These are phyloP conservation scores for Plectranthus barbatus DNA, from an alignment of 257 asterid species.

Conservation along the genomic window DNA sequence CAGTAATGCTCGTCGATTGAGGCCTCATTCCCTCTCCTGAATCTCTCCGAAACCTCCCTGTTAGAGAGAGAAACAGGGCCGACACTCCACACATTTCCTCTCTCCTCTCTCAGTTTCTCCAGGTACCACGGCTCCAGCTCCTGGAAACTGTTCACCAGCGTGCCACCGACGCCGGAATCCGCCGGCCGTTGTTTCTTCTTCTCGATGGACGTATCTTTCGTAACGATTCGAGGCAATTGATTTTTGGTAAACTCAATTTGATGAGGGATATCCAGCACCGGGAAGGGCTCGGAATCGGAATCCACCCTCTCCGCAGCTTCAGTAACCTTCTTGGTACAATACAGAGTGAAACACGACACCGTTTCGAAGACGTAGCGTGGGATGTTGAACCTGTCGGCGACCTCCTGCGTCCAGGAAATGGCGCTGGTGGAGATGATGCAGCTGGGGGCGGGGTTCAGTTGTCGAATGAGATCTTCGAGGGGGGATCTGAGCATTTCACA, in stretches of 20 bases:
- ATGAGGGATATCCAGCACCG: slow-evolving; percentile 38
- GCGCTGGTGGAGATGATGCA: slow-evolving; percentile 48
- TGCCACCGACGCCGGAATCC: slow-evolving; percentile 21
- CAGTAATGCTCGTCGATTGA: slow-evolving; percentile 13
- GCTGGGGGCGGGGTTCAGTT: slow-evolving; percentile 31
- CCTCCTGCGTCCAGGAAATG: slow-evolving; percentile 36
- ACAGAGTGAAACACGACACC: slow-evolving; percentile 42
- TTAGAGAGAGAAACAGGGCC: slow-evolving; percentile 47
- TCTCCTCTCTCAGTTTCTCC: slow-evolving; percentile 16
- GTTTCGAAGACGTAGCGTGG: slow-evolving; percentile 51
- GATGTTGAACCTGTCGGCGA: slow-evolving; percentile 28
- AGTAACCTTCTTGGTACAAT: slow-evolving; percentile 23
- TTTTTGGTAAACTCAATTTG: slow-evolving; percentile 27
- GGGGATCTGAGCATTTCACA: slow-evolving; percentile 22
- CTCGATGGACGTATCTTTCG: background rate
- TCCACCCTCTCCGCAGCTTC: background rate
- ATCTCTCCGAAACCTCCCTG: slow-evolving; percentile 6
- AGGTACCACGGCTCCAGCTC: slow-evolving; percentile 52
- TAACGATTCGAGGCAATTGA: slow-evolving; percentile 22
- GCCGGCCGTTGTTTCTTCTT: slow-evolving; percentile 10
- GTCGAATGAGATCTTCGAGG: slow-evolving; percentile 21
- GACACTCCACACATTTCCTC: slow-evolving; percentile 32
- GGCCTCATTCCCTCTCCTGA: slow-evolving; percentile 20
- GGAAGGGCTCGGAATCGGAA: slow-evolving; percentile 21
- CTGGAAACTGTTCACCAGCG: slow-evolving; percentile 37